Evolutionary conservation across 1,284 basidiomycete genomes (phyloP), one percentile per base, ranked within the genome.

Genomic region (Malassezia japonica): DNA sequence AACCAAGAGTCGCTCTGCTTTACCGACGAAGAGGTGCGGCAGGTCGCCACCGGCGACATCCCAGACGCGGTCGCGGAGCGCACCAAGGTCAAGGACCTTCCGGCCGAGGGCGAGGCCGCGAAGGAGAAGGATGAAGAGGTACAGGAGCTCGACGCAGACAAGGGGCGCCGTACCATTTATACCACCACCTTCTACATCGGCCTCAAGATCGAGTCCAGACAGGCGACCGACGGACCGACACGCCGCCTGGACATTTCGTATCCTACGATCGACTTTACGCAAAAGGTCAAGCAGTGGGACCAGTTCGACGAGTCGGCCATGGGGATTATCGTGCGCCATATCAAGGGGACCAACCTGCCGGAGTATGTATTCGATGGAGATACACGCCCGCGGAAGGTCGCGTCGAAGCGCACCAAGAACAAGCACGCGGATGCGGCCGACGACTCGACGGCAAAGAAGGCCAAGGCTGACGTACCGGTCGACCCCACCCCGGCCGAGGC

Each of bases 101-200:
- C 67, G 13, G 61, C 64, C 49, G 61, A 56, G 33, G 46, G 57
- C 35, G 64, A 61, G 8, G 66, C 61, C 3, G 61, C 52, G 9
- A 55, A 63, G 33, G 61, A 58, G 44, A 62, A 67, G 34, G 61
- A 60, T 23, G 59, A 55, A 31, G 42, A 32, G 7, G 38, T 38
- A 24, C 42, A 61, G 23, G 49, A 54, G 36, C 51, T 55, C 1
- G 55, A 62, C n/a, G 59, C 58, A 15, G 56, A 82, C 60, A 59
- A 59, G n/a, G 65, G 63, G 0, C 81, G 81, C 35, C 83, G 84
- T 38, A 80, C 82, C 29, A 87, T 96, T 13, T 83, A 87, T 74
- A 88, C 90, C 3, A 91, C 91, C 34, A 90, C 86, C 3, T 98
- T 96, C 75, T 98, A 92, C 74, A 91, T 99, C 61, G 94, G 94